These are phyloP conservation scores for Colletotrichum gigasporum DNA, from an alignment of 2,329 filamentous ascomycete genomes.

Conservation along the genomic window DNA sequence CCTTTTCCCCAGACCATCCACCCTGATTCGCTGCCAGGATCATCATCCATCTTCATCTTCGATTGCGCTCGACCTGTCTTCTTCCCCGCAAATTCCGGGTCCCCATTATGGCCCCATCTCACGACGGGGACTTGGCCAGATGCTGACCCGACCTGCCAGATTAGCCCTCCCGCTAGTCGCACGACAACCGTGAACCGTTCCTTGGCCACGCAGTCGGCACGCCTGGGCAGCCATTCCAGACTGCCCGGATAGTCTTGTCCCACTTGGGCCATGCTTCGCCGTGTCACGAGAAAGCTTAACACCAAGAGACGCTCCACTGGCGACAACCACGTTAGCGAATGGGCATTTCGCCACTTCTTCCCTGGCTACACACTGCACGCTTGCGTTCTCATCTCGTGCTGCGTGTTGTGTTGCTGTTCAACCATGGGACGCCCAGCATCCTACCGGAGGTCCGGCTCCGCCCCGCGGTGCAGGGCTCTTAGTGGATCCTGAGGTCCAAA, in stretches of 20 bases:
- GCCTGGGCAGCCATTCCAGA: conserved; percentile 5
- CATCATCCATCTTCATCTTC: conserved; percentile 1
- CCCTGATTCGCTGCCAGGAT: conserved; percentile 22
- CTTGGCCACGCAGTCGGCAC: conserved; percentile 20
- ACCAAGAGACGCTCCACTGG: neutral
- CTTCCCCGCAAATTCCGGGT: conserved; percentile 28
- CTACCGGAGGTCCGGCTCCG: conserved; percentile 20
- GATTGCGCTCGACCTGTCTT: neutral
- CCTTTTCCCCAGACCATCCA: conserved; percentile 28
- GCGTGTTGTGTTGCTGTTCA: neutral
- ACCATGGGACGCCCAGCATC: neutral
- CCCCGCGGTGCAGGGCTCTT: conserved; percentile 1
- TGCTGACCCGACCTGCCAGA: conserved; percentile 17
- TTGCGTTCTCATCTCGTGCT: neutral
- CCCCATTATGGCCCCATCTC: conserved; percentile 4
- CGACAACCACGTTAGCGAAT: neutral
- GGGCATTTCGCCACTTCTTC: neutral
- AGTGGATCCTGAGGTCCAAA: neutral
- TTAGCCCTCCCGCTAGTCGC: conserved; percentile 30
- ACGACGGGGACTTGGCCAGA: conserved; percentile 7
- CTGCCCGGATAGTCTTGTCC: neutral
- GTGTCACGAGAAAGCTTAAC: conserved; percentile 30
- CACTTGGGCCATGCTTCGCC: conserved; percentile 8
- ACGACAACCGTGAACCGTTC: conserved; percentile 29
- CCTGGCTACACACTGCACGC: neutral